Conservation (phyloP, 495 filamentous ascomycete genomes). For the Letharia lupina region DNA sequence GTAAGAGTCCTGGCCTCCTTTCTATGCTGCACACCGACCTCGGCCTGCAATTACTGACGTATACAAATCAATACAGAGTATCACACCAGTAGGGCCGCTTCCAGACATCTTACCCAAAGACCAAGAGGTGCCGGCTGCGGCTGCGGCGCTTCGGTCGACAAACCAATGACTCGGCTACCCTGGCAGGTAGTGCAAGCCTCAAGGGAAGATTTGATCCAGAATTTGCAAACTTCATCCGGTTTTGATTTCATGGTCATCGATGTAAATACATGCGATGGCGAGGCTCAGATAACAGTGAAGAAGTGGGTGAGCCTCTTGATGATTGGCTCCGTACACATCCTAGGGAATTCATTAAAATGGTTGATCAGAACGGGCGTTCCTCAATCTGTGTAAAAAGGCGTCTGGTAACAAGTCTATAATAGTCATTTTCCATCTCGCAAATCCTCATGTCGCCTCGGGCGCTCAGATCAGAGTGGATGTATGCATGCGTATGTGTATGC, state of each 20-base stretch:
- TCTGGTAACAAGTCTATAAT: neutral
- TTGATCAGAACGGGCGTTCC: neutral
- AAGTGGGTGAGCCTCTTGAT: neutral
- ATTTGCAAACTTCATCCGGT: neutral
- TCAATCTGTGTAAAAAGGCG: neutral
- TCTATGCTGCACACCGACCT: neutral
- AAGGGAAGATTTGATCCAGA: neutral
- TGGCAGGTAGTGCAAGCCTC: neutral
- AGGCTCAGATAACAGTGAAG: neutral
- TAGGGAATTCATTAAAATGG: neutral
- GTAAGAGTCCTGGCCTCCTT: slow-evolving; percentile 16
- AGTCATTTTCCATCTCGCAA: neutral
- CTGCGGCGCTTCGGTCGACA: slow-evolving; percentile 29
- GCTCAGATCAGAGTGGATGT: neutral
- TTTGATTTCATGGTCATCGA: neutral
- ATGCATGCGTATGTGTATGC: neutral
- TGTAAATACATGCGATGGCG: neutral
- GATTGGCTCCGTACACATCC: neutral
- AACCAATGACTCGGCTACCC: slow-evolving; percentile 12
- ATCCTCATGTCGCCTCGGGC: neutral
- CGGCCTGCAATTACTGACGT: neutral
- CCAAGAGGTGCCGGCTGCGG: slow-evolving; percentile 51
- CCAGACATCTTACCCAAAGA: slow-evolving; percentile 54
- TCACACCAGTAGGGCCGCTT: slow-evolving; percentile 58
- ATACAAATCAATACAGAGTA: slow-evolving; percentile 25